Evolutionary conservation across 2,329 filamentous ascomycete species (phyloP).

Genomic region (Paecilomyces dactylethromorphus): DNA sequence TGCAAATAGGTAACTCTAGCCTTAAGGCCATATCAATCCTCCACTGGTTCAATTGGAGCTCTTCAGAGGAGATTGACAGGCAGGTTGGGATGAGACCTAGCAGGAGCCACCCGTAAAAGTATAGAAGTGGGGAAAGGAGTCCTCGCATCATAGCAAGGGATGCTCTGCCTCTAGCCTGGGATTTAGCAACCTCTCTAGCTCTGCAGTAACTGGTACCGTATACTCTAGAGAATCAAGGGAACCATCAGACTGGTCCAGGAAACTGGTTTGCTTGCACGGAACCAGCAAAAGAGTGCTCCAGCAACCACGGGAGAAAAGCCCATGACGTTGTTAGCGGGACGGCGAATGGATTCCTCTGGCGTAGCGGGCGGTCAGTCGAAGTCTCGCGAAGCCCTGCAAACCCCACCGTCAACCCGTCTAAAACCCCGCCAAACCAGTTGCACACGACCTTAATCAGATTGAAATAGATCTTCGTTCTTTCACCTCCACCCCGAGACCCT

Average conservation of each 20-base stretch:
- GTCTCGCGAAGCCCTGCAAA: not conserved
- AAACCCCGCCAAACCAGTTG: slow-evolving; percentile 21
- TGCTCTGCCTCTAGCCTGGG: not conserved
- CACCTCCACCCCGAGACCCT: slow-evolving; percentile 11
- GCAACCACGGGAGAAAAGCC: not conserved
- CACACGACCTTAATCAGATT: slow-evolving; percentile 22
- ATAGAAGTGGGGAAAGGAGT: not conserved
- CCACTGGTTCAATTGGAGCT: not conserved
- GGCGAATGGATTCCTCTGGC: not conserved
- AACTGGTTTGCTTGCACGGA: not conserved
- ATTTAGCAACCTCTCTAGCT: not conserved
- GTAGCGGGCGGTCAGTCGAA: not conserved
- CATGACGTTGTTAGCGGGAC: not conserved
- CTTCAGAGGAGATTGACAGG: not conserved
- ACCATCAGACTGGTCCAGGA: not conserved
- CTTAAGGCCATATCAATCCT: slow-evolving; percentile 18
- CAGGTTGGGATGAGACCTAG: slow-evolving; percentile 2
- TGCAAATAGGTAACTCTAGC: slow-evolving; percentile 34
- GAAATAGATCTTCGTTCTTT: slow-evolving; percentile 2
- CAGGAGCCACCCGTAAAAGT: slow-evolving; percentile 6
- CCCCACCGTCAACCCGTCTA: slow-evolving; percentile 1
- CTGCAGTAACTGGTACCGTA: no score
- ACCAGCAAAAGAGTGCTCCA: not conserved
- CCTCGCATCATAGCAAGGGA: not conserved
- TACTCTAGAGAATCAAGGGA: not conserved